Percentiles rank a stretch among this genome's conserved stretches.
phyloP scores from a whole-genome alignment of 1,284 basidiomycete genomes.

The Ganoderma lucidum region DNA sequence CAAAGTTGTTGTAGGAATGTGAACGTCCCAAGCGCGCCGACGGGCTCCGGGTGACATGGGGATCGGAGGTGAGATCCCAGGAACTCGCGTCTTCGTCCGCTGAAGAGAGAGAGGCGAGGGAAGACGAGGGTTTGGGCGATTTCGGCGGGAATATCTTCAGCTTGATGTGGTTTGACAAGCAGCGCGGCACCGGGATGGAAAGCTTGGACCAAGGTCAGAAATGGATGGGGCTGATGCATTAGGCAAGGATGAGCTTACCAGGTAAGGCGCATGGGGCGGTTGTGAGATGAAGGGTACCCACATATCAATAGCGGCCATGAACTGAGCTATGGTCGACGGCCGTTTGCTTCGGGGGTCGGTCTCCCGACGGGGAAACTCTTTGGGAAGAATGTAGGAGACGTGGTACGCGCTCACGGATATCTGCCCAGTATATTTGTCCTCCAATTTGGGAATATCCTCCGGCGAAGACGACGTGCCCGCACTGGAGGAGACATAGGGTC shows the following conservation, averaged over 20 bases:
- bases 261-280: conserved; percentile 74
- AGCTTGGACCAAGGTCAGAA: conserved; percentile 51
- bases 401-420: conserved; percentile 80
- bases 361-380: conserved; percentile 62
- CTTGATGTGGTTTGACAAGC: conserved; percentile 77
- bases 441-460: conserved; percentile 48
- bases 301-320: conserved; percentile 81
- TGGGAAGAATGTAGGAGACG: conserved; percentile 80
- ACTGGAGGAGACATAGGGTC: conserved; percentile 66
- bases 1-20: conserved; percentile 70
- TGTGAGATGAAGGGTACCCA: conserved; percentile 73
- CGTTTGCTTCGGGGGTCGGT: conserved; percentile 35
- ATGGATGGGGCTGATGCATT: background rate
- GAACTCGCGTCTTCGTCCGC: conserved; percentile 68
- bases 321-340: conserved; percentile 52
- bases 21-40: conserved; percentile 57
- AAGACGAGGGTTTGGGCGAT: conserved; percentile 56
- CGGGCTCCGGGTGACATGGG: conserved; percentile 69
- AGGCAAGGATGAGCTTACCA: conserved; percentile 54
- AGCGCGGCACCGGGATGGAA: conserved; percentile 77
- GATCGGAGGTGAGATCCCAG: conserved; percentile 82
- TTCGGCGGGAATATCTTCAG: conserved; percentile 73
- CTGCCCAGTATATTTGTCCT: conserved; percentile 73
- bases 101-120: conserved; percentile 77
- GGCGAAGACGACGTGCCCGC: conserved; percentile 48